These are phyloP conservation scores for Umbilicus rupestris DNA, from an alignment of 164 flowering plant genomes.

Conservation along the genomic window DNA sequence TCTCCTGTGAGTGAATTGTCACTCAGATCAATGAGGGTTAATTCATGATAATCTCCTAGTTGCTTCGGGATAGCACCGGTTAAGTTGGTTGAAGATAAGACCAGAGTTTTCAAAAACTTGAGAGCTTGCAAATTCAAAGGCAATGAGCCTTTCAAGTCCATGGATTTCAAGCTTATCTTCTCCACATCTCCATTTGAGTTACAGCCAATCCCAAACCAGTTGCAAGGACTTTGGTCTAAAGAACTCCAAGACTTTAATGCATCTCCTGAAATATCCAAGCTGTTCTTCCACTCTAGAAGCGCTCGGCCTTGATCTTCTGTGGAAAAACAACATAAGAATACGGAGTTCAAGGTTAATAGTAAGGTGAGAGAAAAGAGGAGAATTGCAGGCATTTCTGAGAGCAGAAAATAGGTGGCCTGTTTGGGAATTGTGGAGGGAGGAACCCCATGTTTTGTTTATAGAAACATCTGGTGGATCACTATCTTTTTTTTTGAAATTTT, in stretches of 20 bases:
- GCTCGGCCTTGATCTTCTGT: conserved; percentile 72
- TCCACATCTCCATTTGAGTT: conserved; percentile 34
- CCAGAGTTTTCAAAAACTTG: conserved; percentile 39
- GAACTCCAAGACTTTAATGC: conserved; percentile 54
- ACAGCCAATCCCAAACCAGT: conserved; percentile 72
- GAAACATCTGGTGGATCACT: conserved; percentile 74
- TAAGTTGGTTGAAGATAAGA: conserved; percentile 60
- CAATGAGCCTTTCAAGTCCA: conserved; percentile 58
- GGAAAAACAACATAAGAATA: conserved; percentile 33
- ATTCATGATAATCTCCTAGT: conserved; percentile 45
- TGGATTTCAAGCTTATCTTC: conserved; percentile 39
- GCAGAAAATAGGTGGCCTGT: conserved; percentile 36
- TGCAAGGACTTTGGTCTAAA: conserved; percentile 48
- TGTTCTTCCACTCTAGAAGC: conserved; percentile 68
- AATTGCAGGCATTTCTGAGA: conserved; percentile 56
- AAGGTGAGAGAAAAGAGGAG: conserved; percentile 25
- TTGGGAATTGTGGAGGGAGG: conserved; percentile 78
- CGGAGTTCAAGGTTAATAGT: conserved; percentile 23
- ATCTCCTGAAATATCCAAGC: conserved; percentile 40
- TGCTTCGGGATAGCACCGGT: conserved; percentile 67
- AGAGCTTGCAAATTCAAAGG: conserved; percentile 69
- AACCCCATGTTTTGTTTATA: conserved; percentile 97
- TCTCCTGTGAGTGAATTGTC: conserved; percentile 59
- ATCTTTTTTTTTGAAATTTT: conserved; percentile 17
- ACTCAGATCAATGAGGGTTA: conserved; percentile 51